Conservation (phyloP, 2,329 filamentous ascomycete genomes). For the Monilinia polystroma region DNA sequence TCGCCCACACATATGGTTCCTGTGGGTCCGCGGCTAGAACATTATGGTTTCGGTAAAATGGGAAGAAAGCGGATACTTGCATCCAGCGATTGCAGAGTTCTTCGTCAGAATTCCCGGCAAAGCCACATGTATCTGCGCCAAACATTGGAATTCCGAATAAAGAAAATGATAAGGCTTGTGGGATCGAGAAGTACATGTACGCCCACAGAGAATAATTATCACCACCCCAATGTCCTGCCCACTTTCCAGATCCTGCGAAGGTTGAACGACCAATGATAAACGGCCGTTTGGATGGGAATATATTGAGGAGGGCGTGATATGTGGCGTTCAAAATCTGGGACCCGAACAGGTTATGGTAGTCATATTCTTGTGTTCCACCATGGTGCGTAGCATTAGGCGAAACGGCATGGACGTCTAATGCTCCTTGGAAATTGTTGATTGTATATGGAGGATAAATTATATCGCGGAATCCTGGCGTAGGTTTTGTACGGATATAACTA, state of each 20-base stretch:
- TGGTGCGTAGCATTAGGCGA: constrained; percentile 75
- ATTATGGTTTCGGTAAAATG: constrained; percentile 79
- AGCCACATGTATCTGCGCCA: constrained; percentile 68
- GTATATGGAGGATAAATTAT: constrained; percentile 74
- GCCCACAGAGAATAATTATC: constrained; percentile 71
- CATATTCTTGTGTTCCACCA: constrained; percentile 73
- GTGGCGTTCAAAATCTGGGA: constrained; percentile 76
- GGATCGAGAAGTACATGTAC: constrained; percentile 74
- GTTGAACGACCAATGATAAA: constrained; percentile 84
- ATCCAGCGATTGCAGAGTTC: constrained; percentile 75
- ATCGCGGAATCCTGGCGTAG: constrained; percentile 63
- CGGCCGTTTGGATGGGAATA: constrained; percentile 63
- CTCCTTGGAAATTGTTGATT: constrained; percentile 71
- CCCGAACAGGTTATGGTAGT: constrained; percentile 78
- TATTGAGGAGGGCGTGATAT: constrained; percentile 46
- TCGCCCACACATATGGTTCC: constrained; percentile 70
- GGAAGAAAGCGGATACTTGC: constrained; percentile 71
- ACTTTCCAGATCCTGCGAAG: constrained; percentile 73
- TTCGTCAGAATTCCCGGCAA: constrained; percentile 63
- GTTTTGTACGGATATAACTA: constrained; percentile 56
- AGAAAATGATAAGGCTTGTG: constrained; percentile 72
- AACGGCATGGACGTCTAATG: constrained; percentile 70
- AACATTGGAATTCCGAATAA: constrained; percentile 79
- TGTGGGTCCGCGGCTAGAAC: constrained; percentile 58
- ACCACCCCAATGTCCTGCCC: constrained; percentile 80